Evolutionary conservation across 1,139 yeast genomes (phyloP).

Genomic region (Saccharomycopsis hybrid): DNA sequence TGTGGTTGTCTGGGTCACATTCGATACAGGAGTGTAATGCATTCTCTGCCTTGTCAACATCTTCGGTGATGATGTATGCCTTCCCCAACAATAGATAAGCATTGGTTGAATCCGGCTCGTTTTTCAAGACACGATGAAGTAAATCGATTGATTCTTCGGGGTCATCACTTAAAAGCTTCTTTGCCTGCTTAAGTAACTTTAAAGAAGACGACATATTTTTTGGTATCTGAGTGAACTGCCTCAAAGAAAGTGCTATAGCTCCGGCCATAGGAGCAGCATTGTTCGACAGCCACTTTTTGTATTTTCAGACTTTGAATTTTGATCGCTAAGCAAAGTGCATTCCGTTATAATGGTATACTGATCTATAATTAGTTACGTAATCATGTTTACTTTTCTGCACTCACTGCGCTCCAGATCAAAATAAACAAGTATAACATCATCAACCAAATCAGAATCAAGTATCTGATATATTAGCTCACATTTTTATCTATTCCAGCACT

Average conservation of each 20-base stretch:
- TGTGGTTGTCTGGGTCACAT: slow-evolving; percentile 46
- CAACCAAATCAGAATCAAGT: background rate
- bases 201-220: background rate
- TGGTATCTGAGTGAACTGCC: no score
- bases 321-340: no score
- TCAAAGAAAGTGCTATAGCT: no score
- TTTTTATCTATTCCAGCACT: no score
- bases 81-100: slow-evolving; percentile 40
- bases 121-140: slow-evolving; percentile 5
- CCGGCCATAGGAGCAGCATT: background rate
- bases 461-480: no score
- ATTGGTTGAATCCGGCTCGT: slow-evolving; percentile 4
- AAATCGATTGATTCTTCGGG: slow-evolving; percentile 17
- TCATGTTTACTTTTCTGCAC: no score
- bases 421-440: background rate
- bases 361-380: no score
- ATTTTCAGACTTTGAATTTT: no score
- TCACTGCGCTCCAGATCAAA: no score
- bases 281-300: background rate
- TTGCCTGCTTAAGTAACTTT: slow-evolving; percentile 20
- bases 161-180: slow-evolving; percentile 10
- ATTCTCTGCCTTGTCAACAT: slow-evolving; percentile 38
- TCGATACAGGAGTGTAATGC: slow-evolving; percentile 52
- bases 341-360: no score
- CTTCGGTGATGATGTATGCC: slow-evolving; percentile 40